Evolutionary conservation across 208 protist species (phyloP).

Genomic region (Leishmania martiniquensis): DNA sequence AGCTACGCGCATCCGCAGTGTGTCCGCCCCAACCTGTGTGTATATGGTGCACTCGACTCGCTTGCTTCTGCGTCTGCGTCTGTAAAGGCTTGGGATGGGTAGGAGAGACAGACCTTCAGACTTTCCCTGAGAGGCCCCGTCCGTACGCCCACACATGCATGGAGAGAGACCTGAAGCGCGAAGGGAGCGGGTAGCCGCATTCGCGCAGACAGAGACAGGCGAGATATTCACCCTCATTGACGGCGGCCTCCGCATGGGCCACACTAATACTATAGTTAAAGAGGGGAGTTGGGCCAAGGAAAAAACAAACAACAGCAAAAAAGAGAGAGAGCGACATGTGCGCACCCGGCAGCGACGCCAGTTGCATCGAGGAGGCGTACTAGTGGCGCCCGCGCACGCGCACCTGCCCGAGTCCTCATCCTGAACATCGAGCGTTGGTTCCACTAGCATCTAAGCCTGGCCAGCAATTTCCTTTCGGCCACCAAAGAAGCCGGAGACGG

Average conservation of each 20-base stretch:
- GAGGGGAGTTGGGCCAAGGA: no score
- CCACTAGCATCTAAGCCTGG: neutral
- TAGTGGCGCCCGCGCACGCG: neutral
- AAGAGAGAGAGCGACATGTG: neutral
- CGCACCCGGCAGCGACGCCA: neutral
- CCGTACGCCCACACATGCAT: neutral
- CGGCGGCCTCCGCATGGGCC: neutral
- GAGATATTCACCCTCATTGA: neutral
- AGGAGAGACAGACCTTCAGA: no score
- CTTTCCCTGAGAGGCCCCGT: neutral
- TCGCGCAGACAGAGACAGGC: neutral
- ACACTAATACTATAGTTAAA: neutral
- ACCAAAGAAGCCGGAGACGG: constrained; percentile 9
- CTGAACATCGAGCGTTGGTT: neutral
- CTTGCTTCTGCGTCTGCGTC: neutral
- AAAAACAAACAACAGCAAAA: no score
- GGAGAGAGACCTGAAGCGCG: neutral
- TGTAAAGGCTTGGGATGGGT: neutral
- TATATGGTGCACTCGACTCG: no score
- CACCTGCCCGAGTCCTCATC: neutral
- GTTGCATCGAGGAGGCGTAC: neutral
- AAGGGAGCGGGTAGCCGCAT: neutral
- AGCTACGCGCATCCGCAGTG: no score
- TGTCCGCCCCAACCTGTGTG: no score
- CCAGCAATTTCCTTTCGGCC: neutral